Percentiles rank a stretch among this genome's conserved stretches.
Conservation (phyloP, 345 rosid species). For the Excoecaria cochinchinensis region DNA sequence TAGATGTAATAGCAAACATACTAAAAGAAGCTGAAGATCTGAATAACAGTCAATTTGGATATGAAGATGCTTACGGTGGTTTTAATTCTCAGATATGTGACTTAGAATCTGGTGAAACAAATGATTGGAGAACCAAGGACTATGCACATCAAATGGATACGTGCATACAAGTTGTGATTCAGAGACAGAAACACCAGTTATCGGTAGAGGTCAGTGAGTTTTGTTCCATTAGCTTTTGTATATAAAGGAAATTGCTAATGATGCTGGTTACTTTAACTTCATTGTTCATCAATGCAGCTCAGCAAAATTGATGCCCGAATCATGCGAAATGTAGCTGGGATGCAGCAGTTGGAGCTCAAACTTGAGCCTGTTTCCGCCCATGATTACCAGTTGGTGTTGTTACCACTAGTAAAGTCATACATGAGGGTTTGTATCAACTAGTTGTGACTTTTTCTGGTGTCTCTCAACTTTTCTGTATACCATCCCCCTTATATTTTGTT, state of each 20-base stretch:
- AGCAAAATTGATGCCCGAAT: slow-evolving; percentile 78
- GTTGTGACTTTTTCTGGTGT: slow-evolving; percentile 9
- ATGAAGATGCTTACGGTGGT: slow-evolving; percentile 55
- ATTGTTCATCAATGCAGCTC: slow-evolving; percentile 51
- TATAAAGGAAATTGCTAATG: background rate
- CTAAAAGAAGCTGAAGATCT: slow-evolving; percentile 74
- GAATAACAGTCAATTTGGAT: slow-evolving; percentile 70
- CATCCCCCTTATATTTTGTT: background rate
- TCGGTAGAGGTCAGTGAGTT: slow-evolving; percentile 63
- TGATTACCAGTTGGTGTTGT: slow-evolving; percentile 64
- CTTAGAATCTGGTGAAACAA: slow-evolving; percentile 79
- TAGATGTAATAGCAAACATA: slow-evolving; percentile 67
- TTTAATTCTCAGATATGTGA: slow-evolving; percentile 71
- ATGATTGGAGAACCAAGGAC: slow-evolving; percentile 73
- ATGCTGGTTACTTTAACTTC: slow-evolving; percentile 6
- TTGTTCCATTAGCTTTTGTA: slow-evolving; percentile 18
- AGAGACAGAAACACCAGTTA: slow-evolving; percentile 76
- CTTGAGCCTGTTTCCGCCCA: slow-evolving; percentile 66
- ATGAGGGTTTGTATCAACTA: slow-evolving; percentile 62
- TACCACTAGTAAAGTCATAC: slow-evolving; percentile 76
- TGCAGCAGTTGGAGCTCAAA: slow-evolving; percentile 85
- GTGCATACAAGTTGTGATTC: slow-evolving; percentile 73
- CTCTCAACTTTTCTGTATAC: slow-evolving; percentile 13
- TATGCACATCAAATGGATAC: slow-evolving; percentile 65
- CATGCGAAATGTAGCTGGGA: slow-evolving; percentile 62